Conservation (phyloP, 108 stramenopile genomes). For the Fragilaria crotonensis region DNA sequence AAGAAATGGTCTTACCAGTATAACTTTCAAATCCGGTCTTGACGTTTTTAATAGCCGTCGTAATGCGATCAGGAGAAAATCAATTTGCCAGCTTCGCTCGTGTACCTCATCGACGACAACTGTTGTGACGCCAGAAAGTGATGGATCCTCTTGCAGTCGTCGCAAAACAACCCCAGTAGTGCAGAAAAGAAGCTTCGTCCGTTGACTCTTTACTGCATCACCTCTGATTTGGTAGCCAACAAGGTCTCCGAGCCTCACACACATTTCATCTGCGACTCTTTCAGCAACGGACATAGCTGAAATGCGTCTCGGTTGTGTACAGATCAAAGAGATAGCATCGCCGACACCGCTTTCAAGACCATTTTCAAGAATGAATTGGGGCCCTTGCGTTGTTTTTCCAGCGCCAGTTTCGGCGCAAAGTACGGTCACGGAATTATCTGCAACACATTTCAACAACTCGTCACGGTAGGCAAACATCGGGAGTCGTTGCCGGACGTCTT, state of each 20-base stretch:
- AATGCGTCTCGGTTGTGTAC: conserved; percentile 72
- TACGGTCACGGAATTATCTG: conserved; percentile 46
- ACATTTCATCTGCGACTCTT: conserved; percentile 66
- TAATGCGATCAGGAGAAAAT: conserved; percentile 86
- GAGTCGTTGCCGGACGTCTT: conserved; percentile 23
- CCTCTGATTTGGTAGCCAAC: conserved; percentile 89
- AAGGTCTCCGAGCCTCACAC: conserved; percentile 11
- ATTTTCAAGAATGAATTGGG: conserved; percentile 83
- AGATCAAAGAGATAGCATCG: conserved; percentile 54
- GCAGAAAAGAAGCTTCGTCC: conserved; percentile 88
- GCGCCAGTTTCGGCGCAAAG: conserved; percentile 67
- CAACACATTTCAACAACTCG: conserved; percentile 33
- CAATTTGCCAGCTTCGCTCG: conserved; percentile 64
- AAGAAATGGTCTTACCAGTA: conserved; percentile 35
- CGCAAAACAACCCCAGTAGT: conserved; percentile 93
- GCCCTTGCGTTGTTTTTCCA: conserved; percentile 66
- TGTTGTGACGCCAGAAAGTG: conserved; percentile 77
- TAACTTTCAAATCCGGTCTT: conserved; percentile 59
- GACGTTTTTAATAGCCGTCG: conserved; percentile 53
- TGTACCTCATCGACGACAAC: conserved; percentile 97
- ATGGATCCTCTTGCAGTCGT: conserved; percentile 83
- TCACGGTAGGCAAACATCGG: conserved; percentile 49
- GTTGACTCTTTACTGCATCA: conserved; percentile 45
- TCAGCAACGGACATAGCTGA: conserved; percentile 75
- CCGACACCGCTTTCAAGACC: conserved; percentile 39